A percentile compares a stretch with the other conserved stretches of the same genome.
phyloP scores from a whole-genome alignment of 2,329 filamentous ascomycete species.

The Bipolaris sorokiniana region DNA sequence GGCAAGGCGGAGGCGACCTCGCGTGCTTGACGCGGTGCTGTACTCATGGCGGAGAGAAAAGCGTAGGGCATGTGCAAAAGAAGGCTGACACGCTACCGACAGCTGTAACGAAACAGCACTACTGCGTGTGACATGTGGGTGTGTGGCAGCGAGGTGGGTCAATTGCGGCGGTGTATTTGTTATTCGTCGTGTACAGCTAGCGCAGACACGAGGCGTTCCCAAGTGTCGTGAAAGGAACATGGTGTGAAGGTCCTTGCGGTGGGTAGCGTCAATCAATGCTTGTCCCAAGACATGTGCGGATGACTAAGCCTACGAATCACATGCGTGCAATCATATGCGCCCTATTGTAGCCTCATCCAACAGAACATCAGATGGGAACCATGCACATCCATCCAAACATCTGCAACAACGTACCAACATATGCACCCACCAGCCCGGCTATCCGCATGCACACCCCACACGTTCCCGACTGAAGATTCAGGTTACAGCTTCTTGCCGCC shows the following conservation, averaged over 20 bases:
- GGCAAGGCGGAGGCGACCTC: conserved; percentile 74
- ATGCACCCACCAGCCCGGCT: conserved; percentile 2
- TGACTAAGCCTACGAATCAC: conserved; percentile 21
- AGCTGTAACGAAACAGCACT: conserved; percentile 11
- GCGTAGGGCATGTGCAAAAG: background rate
- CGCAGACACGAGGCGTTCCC: conserved; percentile 31
- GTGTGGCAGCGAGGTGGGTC: background rate
- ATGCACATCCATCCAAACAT: no score
- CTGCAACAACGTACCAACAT: no score
- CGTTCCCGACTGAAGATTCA: conserved; percentile 6
- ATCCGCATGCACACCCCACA: conserved; percentile 18
- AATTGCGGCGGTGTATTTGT: conserved; percentile 2
- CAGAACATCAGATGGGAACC: background rate
- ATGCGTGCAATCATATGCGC: no score
- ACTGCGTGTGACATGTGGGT: conserved; percentile 10
- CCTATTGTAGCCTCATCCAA: no score
- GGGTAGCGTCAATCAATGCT: conserved; percentile 13
- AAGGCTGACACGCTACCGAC: conserved; percentile 10
- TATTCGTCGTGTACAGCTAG: conserved; percentile 35
- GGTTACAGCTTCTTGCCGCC: conserved; percentile 13
- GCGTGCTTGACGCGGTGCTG: conserved; percentile 25
- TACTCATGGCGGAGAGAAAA: conserved; percentile 27
- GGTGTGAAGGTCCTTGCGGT: conserved; percentile 21
- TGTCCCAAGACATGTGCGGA: conserved; percentile 10
- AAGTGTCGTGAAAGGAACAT: conserved; percentile 32